Evolutionary conservation across 805 yeast species (phyloP), one percentile per base, ranked within the genome.

Genomic region (Peterozyma xylosa): DNA sequence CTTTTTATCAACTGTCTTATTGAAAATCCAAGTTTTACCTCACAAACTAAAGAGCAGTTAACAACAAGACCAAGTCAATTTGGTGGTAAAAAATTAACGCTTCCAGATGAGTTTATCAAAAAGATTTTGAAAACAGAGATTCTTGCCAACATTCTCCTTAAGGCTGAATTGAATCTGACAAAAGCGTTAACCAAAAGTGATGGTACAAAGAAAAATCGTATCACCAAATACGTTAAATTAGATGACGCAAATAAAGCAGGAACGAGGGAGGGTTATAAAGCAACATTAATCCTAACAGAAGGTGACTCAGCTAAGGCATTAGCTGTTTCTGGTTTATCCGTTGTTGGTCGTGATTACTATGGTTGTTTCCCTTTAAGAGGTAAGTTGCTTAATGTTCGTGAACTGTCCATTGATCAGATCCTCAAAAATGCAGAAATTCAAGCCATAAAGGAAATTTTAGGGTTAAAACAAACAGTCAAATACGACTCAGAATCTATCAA

Each of bases 231-330:
- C 58, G 86, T 86, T 5, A 91, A 91, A 61, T 74, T 93, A 43
- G 96, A 86, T 52, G 99, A 93, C 67, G 99, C 99, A 1, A 89
- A 90, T 60, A 86, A 76, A 58, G 99, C 99, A 0, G 99, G 99
- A 48, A 91, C 98, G 0, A 78, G 73, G 49, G 96, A 90, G 16
- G 96, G 97, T 27, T 73, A 82, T 55, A 86, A 87, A 62, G 90
- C 98, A 70, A 91, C 98, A 1, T 70, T 93, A 55, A 87, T 93
- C 56, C 65, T 93, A 46, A 93, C 99, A 2, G 99, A 93, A 68
- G 99, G 99, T 58, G 96, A 90, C 57, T 93, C 99, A 50, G 99
- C 99, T 52, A 71, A 78, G 68, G 77, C 95, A 2, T 71, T 87
- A 48, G 99, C 99, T 1, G 93, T 87, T 11, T 86, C 95, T 2